Conservation (phyloP, 108 stramenopile genomes). For the Fragilaria crotonensis region DNA sequence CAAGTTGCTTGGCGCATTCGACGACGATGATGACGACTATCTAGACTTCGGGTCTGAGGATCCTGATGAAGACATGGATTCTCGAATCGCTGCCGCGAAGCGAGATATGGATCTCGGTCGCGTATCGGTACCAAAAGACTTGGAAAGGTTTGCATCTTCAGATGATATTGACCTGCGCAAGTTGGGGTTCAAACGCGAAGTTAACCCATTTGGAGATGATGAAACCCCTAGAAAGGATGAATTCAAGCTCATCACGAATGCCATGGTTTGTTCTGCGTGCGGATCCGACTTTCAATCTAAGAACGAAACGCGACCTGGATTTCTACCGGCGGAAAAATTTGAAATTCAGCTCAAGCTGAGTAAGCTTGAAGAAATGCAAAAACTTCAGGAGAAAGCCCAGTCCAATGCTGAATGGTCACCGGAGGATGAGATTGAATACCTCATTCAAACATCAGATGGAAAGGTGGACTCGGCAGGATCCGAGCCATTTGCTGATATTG, state of each 20-base stretch:
- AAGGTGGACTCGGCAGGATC: conserved; percentile 13
- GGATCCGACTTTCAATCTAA: conserved; percentile 73
- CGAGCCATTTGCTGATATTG: conserved; percentile 21
- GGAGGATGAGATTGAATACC: conserved; percentile 80
- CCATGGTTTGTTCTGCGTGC: conserved; percentile 82
- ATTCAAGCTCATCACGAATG: conserved; percentile 59
- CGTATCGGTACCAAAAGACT: conserved; percentile 43
- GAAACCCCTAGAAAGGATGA: conserved; percentile 62
- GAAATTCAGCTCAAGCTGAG: conserved; percentile 56
- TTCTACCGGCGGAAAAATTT: conserved; percentile 68
- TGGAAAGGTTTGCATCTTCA: conserved; percentile 37
- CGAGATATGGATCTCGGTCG: conserved; percentile 34
- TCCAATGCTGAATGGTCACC: conserved; percentile 61
- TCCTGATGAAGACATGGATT: conserved; percentile 49
- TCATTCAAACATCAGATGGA: conserved; percentile 47
- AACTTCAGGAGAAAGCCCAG: conserved; percentile 66
- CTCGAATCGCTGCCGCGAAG: conserved; percentile 32
- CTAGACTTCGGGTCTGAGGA: conserved; percentile 13
- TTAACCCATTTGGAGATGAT: conserved; percentile 72
- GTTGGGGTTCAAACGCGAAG: conserved; percentile 68
- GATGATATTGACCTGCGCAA: conserved; percentile 35
- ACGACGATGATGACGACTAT: conserved; percentile 18
- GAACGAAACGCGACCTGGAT: conserved; percentile 64
- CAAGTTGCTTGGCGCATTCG: conserved; percentile 18
- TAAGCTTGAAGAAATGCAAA: conserved; percentile 73